phyloP scores from a whole-genome alignment of 305 asterid species.

The Fraxinus floribunda region DNA sequence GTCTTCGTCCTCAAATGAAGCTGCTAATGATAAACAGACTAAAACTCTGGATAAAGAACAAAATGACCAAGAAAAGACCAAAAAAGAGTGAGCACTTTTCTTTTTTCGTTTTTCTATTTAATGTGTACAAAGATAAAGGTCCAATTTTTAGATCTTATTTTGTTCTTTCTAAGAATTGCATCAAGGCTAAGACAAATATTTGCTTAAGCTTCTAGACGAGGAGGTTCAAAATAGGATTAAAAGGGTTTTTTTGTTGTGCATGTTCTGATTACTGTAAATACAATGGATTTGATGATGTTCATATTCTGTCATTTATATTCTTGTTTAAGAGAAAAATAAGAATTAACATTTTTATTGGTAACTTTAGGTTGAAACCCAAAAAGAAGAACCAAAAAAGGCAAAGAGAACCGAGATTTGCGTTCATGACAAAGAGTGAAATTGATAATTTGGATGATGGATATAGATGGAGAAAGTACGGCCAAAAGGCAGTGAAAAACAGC shows the following conservation, averaged over 20 bases:
- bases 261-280: conserved; percentile 37
- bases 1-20: conserved; percentile 46
- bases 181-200: conserved; percentile 10
- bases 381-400: conserved; percentile 69
- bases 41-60: conserved; percentile 29
- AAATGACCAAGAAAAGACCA: conserved; percentile 44
- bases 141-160: background rate
- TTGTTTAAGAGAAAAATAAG: conserved; percentile 5
- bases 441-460: conserved; percentile 91
- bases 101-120: background rate
- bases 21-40: conserved; percentile 36
- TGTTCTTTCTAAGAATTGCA: background rate
- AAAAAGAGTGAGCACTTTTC: conserved; percentile 44
- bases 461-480: conserved; percentile 97
- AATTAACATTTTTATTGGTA: background rate
- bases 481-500: conserved; percentile 88
- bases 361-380: conserved; percentile 53
- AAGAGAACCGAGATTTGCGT: conserved; percentile 83
- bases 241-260: conserved; percentile 25
- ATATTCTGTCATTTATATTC: background rate
- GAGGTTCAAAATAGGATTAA: background rate
- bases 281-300: conserved; percentile 28
- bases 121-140: background rate
- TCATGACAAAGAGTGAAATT: conserved; percentile 87
- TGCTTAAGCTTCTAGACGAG: background rate